These are phyloP conservation scores for Alnus glutinosa DNA, from an alignment of 306 rosid genomes.

Conservation along the genomic window DNA sequence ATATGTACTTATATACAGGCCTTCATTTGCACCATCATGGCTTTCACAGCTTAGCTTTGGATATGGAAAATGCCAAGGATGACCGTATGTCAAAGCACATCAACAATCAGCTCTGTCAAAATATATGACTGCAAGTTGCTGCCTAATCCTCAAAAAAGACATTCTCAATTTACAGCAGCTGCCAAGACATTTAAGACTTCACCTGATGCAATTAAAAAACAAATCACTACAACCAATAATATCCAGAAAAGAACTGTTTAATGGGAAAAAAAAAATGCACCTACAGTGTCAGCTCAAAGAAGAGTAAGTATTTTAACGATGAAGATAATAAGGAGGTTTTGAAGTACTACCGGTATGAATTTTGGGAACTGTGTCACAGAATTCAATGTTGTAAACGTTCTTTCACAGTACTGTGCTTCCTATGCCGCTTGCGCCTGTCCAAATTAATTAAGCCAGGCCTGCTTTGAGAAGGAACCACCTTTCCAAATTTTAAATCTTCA, in stretches of 20 bases:
- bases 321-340: conserved; percentile 24
- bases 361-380: conserved; percentile 29
- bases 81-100: conserved; percentile 25
- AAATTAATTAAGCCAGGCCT: conserved; percentile 33
- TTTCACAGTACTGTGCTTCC: conserved; percentile 46
- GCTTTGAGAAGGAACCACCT: conserved; percentile 35
- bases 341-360: conserved; percentile 39
- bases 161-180: conserved; percentile 20
- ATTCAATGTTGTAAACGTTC: conserved; percentile 42
- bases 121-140: conserved; percentile 13
- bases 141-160: conserved; percentile 21
- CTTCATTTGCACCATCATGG: conserved; percentile 26
- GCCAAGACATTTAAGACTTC: conserved; percentile 29
- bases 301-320: conserved; percentile 17
- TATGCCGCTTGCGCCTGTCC: conserved; percentile 54
- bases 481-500: conserved; percentile 67
- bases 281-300: background rate
- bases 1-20: conserved; percentile 26
- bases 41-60: conserved; percentile 28
- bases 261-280: conserved; percentile 12
- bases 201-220: conserved; percentile 36
- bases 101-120: conserved; percentile 29
- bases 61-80: conserved; percentile 28
- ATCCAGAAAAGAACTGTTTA: too few species aligned
- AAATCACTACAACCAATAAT: background rate